Percentiles rank a stretch among this genome's conserved stretches.
Conservation (phyloP, 345 rosid genomes). For the Laguncularia racemosa region DNA sequence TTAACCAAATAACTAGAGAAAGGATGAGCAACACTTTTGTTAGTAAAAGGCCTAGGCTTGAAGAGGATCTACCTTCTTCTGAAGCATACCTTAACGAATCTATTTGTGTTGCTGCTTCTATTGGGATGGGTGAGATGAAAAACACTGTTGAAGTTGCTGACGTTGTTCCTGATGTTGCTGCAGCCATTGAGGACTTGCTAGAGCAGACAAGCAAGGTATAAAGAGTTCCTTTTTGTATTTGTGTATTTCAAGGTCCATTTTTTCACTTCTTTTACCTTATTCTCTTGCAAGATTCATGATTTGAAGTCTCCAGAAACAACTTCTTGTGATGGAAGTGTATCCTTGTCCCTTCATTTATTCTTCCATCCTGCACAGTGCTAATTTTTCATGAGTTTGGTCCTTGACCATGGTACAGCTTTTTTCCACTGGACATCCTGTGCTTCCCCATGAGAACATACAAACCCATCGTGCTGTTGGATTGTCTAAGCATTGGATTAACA, state of each 20-base stretch:
- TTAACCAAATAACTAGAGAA: conserved; percentile 20
- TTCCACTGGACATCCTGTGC: conserved; percentile 33
- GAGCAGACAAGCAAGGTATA: conserved; percentile 88
- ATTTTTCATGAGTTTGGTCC: conserved; percentile 32
- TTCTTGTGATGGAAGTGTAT: conserved; percentile 50
- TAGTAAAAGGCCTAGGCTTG: conserved; percentile 53
- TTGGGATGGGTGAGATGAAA: conserved; percentile 23
- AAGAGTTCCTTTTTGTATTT: conserved; percentile 1
- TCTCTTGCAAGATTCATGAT: conserved; percentile 58
- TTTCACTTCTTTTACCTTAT: conserved; percentile 16
- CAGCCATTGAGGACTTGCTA: conserved; percentile 83
- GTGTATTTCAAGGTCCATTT: conserved; percentile 11
- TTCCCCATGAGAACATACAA: conserved; percentile 17
- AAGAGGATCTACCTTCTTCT: conserved; percentile 32
- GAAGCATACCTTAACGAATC: conserved; percentile 25
- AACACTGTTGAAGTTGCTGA: conserved; percentile 34
- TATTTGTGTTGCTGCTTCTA: conserved; percentile 19
- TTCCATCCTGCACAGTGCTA: background rate
- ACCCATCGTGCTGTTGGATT: conserved; percentile 38
- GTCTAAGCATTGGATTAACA: conserved; percentile 61
- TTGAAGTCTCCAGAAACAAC: conserved; percentile 50
- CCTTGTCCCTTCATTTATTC: conserved; percentile 26
- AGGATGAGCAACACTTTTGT: conserved; percentile 23
- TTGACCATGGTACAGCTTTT: conserved; percentile 47
- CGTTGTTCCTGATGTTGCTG: conserved; percentile 80